Percentiles rank a stretch among this genome's conserved stretches.
These are phyloP conservation scores for Conringia planisiliqua DNA, from an alignment of 345 rosid genomes.

Conservation along the genomic window DNA sequence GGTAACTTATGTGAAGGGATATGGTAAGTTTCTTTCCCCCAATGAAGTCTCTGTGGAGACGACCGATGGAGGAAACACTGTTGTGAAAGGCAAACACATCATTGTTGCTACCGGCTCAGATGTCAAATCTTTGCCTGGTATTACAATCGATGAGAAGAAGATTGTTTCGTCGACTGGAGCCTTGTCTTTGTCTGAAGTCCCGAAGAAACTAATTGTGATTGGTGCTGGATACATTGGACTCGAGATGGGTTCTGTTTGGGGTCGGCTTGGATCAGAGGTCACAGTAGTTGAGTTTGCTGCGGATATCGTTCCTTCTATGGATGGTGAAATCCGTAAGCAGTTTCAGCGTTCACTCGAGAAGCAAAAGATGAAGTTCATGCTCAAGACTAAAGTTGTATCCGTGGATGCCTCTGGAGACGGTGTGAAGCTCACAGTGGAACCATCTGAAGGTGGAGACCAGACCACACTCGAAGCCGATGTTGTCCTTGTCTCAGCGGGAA, in stretches of 20 bases:
- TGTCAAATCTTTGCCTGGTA: slow-evolving; percentile 76
- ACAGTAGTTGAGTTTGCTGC: slow-evolving; percentile 84
- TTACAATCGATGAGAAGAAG: slow-evolving; percentile 79
- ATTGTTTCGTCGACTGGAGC: slow-evolving; percentile 91
- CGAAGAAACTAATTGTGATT: slow-evolving; percentile 78
- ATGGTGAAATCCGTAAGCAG: slow-evolving; percentile 84
- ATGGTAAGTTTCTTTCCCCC: slow-evolving; percentile 74
- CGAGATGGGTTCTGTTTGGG: slow-evolving; percentile 96
- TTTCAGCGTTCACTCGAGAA: slow-evolving; percentile 81
- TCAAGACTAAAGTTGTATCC: slow-evolving; percentile 83
- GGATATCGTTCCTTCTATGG: slow-evolving; percentile 84
- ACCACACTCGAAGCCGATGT: slow-evolving; percentile 76
- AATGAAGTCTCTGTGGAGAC: slow-evolving; percentile 77
- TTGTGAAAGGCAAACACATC: slow-evolving; percentile 77
- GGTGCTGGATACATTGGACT: slow-evolving; percentile 93
- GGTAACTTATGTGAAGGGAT: slow-evolving; percentile 77
- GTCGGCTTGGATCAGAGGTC: slow-evolving; percentile 80
- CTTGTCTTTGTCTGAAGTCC: slow-evolving; percentile 55
- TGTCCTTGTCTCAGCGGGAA: slow-evolving; percentile 93
- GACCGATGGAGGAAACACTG: slow-evolving; percentile 60
- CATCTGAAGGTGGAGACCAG: slow-evolving; percentile 81
- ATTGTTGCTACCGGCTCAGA: slow-evolving; percentile 88
- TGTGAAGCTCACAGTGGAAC: slow-evolving; percentile 76
- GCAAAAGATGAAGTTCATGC: slow-evolving; percentile 93
- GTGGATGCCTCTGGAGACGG: slow-evolving; percentile 60